phyloP scores from a whole-genome alignment of 345 rosid genomes.

The Pugionium cornutum region DNA sequence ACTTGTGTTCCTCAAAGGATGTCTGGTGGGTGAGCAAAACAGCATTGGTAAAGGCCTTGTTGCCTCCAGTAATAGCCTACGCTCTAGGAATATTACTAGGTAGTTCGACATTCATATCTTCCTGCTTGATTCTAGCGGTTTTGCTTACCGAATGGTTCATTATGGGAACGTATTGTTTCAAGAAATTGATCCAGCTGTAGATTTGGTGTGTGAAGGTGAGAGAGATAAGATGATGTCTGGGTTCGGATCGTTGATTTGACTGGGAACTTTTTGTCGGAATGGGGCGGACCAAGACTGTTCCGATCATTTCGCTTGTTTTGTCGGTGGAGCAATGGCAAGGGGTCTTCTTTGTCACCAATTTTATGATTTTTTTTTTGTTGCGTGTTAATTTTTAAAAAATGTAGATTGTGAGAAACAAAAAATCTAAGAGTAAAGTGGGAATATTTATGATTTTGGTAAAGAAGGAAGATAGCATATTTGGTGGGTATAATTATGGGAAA shows the following conservation, averaged over 20 bases:
- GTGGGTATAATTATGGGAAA: constrained; percentile 30
- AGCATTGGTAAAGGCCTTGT: constrained; percentile 52
- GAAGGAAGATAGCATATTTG: constrained; percentile 12
- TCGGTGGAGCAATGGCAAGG: not conserved
- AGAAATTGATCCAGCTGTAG: constrained; percentile 68
- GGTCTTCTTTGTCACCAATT: not conserved
- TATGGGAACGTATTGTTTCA: constrained; percentile 76
- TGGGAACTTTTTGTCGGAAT: constrained; percentile 15
- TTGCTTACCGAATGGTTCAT: constrained; percentile 81
- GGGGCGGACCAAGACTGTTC: not conserved
- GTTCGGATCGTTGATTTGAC: not conserved
- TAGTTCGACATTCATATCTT: constrained; percentile 57
- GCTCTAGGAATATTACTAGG: constrained; percentile 62
- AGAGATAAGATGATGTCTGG: constrained; percentile 10
- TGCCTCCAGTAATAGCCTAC: constrained; percentile 56
- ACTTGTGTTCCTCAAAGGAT: constrained; percentile 68
- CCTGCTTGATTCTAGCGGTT: constrained; percentile 52
- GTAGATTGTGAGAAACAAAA: constrained; percentile 1
- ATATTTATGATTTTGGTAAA: constrained; percentile 21
- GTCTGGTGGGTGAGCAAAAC: constrained; percentile 64
- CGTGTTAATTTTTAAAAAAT: not conserved
- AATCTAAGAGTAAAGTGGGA: constrained; percentile 6
- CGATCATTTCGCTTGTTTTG: constrained; percentile 9
- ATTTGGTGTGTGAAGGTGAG: constrained; percentile 9
- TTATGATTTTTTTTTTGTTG: not conserved